Conservation (phyloP, 192 early-diverging fungal genomes). For the Geosiphon pyriformis region DNA sequence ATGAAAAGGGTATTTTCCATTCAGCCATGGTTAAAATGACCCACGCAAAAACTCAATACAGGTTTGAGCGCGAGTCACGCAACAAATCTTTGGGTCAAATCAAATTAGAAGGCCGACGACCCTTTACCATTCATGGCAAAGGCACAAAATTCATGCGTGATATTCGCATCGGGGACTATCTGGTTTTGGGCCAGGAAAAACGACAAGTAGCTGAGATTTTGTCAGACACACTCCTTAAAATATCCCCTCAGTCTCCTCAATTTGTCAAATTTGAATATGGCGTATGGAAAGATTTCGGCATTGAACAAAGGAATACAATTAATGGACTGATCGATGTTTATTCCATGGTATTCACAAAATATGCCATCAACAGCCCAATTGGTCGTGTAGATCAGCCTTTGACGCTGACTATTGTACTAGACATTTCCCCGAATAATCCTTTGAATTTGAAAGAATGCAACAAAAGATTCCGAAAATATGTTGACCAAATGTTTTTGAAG, state of each 20-base stretch:
- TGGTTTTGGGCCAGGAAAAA: slow-evolving; percentile 22
- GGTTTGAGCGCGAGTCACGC: neutral
- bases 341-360: slow-evolving; percentile 20
- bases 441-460: neutral
- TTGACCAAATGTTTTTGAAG: slow-evolving; percentile 9
- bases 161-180: slow-evolving; percentile 6
- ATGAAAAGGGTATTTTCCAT: neutral
- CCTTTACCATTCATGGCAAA: slow-evolving; percentile 13
- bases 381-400: neutral
- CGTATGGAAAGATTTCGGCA: neutral
- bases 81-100: neutral
- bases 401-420: slow-evolving; percentile 4
- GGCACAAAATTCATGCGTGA: slow-evolving; percentile 6
- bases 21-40: slow-evolving; percentile 14
- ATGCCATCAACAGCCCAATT: slow-evolving; percentile 4
- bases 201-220: slow-evolving; percentile 10
- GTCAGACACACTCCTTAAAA: slow-evolving; percentile 11
- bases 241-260: neutral
- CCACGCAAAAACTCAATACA: slow-evolving; percentile 14
- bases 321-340: slow-evolving; percentile 22
- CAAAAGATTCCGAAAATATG: slow-evolving; percentile 1
- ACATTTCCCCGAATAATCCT: neutral
- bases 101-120: neutral
- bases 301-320: slow-evolving; percentile 6
- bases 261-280: neutral